A percentile compares a stretch with the other conserved stretches of the same genome.
Evolutionary conservation across 345 rosid species (phyloP).

Genomic region (Nephelium lappaceum): DNA sequence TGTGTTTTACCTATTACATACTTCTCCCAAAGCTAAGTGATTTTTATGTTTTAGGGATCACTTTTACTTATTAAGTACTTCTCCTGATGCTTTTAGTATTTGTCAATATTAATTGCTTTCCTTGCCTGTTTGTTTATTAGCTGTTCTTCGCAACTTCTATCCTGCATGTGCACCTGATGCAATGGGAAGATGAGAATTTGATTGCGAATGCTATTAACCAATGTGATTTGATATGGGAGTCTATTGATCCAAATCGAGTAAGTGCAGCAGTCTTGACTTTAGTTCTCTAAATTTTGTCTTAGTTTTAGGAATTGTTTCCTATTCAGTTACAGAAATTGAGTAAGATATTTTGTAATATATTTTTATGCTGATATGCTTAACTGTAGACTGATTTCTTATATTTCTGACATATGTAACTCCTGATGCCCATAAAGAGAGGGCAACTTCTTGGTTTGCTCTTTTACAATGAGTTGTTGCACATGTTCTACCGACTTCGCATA

Average conservation of each 20-base stretch:
- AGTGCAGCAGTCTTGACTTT: conserved; percentile 21
- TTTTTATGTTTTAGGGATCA: not conserved
- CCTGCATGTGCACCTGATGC: conserved; percentile 92
- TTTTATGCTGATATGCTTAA: not conserved
- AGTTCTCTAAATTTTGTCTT: not conserved
- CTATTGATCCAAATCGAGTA: conserved; percentile 68
- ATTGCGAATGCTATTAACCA: conserved; percentile 66
- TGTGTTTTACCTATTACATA: not conserved
- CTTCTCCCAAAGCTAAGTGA: not conserved
- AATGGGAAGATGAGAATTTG: conserved; percentile 72
- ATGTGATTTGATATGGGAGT: conserved; percentile 80
- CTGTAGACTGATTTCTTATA: not conserved
- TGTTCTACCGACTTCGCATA: conserved; percentile 78
- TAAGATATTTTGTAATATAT: not conserved
- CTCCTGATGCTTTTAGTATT: too few relatives aligned
- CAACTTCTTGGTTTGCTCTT: conserved; percentile 78
- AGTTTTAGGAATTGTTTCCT: not conserved
- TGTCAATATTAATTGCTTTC: not conserved
- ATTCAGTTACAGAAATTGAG: not conserved
- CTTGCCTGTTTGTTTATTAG: conserved; percentile 31
- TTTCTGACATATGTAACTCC: conserved; percentile 9
- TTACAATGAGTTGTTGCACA: conserved; percentile 89
- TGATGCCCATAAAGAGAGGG: conserved; percentile 44
- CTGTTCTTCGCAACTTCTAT: conserved; percentile 91
- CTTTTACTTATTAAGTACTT: not conserved